Percentiles rank a stretch among this genome's conserved stretches.
Evolutionary conservation across 306 rosid species (phyloP).

Genomic region (Cercis canadensis): DNA sequence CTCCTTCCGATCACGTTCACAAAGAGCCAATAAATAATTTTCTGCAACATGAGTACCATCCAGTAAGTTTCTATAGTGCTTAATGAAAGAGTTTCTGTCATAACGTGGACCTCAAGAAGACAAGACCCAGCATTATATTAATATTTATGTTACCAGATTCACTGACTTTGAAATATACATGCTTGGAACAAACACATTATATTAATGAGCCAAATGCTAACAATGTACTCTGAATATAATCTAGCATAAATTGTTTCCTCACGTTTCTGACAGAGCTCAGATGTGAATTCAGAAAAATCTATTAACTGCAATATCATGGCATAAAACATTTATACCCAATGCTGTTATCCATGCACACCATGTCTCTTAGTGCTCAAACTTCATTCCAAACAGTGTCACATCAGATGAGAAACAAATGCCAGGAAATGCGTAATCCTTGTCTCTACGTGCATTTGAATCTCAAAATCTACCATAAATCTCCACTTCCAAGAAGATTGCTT

Average conservation of each 20-base stretch:
- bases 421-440: constrained; percentile 26
- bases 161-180: constrained; percentile 26
- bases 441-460: not conserved
- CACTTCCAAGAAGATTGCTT: too few relatives aligned
- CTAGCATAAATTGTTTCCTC: constrained; percentile 20
- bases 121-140: not conserved
- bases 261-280: constrained; percentile 25
- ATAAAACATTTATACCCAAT: constrained; percentile 11
- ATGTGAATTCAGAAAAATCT: constrained; percentile 9
- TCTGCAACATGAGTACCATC: constrained; percentile 58
- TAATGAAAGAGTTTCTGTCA: constrained; percentile 17
- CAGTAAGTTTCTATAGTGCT: constrained; percentile 31
- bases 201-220: constrained; percentile 18
- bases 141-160: constrained; percentile 22
- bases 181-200: constrained; percentile 14
- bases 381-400: constrained; percentile 24
- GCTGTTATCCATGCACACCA: constrained; percentile 15
- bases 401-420: constrained; percentile 26
- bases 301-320: constrained; percentile 25
- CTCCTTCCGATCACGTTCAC: constrained; percentile 65
- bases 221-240: constrained; percentile 19
- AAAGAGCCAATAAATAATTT: constrained; percentile 77
- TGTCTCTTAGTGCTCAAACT: constrained; percentile 20
- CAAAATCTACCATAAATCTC: too few relatives aligned
- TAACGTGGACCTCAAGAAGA: not conserved